Evolutionary conservation across 495 filamentous ascomycete species (phyloP), one percentile per base, ranked within the genome.

Genomic region (Podospora sp.): DNA sequence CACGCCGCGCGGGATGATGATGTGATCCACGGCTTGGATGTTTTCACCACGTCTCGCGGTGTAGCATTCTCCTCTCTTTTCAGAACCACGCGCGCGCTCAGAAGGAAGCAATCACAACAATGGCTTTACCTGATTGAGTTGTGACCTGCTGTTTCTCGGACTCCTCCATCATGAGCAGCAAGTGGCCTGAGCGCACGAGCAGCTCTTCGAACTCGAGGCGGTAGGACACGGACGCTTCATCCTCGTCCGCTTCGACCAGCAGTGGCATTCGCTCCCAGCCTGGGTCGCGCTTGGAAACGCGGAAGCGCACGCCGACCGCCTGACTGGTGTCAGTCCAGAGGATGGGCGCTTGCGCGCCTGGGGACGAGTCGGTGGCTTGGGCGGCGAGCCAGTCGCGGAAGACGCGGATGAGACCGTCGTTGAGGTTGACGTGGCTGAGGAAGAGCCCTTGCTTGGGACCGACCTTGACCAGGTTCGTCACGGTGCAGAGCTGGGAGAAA

Each of bases 331-430:
- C 86, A 2, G 84, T 82, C 89, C 89, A 92, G 1, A 91, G 60
- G 36, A 90, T 80, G 58, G 46, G 61, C 62, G 36, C 66, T 18
- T 12, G 29, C 6, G 50, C 53, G 6, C 11, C 24, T 22, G 27
- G 16, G 50, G 9, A 4, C 20, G 6, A 26, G 56, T 60, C n/a
- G 24, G 25, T 35, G 36, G 66, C 68, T 63, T 73, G 79, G 61
- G 78, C 79, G n/a, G 82, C 78, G 58, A 94, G 76, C 91, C 91
- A 94, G 40, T 85, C 79, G 35, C 89, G 82, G 80, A 85, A 92
- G 46, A 93, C 78, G 11, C 91, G 83, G 40, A 90, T 76, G 21
- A 91, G 78, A 11, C 86, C 86, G 61, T 93, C 88, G 60, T 83
- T 80, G 20, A 93, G 75, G 52, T 84, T 88, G 59, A 87, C 82